A percentile compares a stretch with the other conserved stretches of the same genome.
Evolutionary conservation across 1,139 yeast species (phyloP).

Genomic region (Suhomyces yuchorum): DNA sequence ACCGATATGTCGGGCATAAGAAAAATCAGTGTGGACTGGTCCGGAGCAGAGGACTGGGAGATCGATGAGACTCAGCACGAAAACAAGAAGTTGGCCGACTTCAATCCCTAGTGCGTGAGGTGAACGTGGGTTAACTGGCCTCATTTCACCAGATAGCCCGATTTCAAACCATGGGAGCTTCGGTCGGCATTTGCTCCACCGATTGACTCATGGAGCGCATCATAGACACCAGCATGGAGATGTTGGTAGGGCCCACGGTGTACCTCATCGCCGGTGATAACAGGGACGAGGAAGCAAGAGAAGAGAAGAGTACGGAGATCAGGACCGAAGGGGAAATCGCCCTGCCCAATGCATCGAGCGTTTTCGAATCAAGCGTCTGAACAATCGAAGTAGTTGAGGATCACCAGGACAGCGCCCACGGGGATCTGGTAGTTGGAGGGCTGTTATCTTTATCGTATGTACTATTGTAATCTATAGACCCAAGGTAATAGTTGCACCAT

Average conservation of each 20-base stretch:
- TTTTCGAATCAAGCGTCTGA: neutral
- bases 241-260: neutral
- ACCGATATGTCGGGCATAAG: conserved; percentile 60
- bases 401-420: neutral
- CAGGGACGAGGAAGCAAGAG: too few relatives aligned
- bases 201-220: neutral
- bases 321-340: neutral
- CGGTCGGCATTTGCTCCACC: neutral
- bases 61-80: conserved; percentile 32
- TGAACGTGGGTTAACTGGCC: neutral
- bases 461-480: conserved; percentile 2
- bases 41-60: conserved; percentile 55
- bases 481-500: neutral
- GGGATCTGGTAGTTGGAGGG: neutral
- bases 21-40: conserved; percentile 65
- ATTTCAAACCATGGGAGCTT: neutral
- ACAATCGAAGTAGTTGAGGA: neutral
- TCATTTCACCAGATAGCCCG: neutral
- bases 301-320: neutral
- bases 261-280: neutral
- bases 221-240: neutral
- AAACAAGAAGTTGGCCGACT: conserved; percentile 43
- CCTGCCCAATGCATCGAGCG: neutral
- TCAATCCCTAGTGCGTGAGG: conserved; percentile 32
- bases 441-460: conserved; percentile 1